A percentile compares a stretch with the other conserved stretches of the same genome.
These are phyloP conservation scores for Penicillium coffeae DNA, from an alignment of 495 filamentous ascomycete species.

Conservation along the genomic window DNA sequence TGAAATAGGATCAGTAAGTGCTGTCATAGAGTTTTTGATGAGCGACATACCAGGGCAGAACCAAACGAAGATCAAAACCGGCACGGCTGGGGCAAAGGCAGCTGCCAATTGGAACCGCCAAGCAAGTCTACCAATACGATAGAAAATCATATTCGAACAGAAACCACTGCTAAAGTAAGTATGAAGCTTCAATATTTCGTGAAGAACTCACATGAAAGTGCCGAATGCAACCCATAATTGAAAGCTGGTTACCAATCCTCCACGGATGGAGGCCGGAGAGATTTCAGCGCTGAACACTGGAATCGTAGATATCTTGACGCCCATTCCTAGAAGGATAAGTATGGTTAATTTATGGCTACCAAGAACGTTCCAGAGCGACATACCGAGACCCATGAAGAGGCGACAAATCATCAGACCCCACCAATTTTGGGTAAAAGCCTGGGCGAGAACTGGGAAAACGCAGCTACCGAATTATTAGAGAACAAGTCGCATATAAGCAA, in stretches of 20 bases:
- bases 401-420: conserved; percentile 53
- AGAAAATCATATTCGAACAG: conserved; percentile 30
- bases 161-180: conserved; percentile 36
- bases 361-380: background rate
- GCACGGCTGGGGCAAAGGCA: conserved; percentile 62
- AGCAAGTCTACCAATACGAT: conserved; percentile 27
- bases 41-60: conserved; percentile 50
- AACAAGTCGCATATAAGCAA: background rate
- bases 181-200: conserved; percentile 44
- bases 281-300: conserved; percentile 60
- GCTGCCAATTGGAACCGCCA: conserved; percentile 61
- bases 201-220: conserved; percentile 48
- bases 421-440: conserved; percentile 53
- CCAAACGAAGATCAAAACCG: conserved; percentile 56
- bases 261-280: conserved; percentile 54
- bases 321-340: conserved; percentile 50
- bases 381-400: conserved; percentile 46
- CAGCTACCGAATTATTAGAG: conserved; percentile 32
- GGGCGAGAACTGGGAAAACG: conserved; percentile 50
- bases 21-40: background rate
- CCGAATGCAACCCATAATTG: conserved; percentile 52
- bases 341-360: background rate
- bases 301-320: conserved; percentile 54
- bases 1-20: background rate
- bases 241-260: conserved; percentile 59